Evolutionary conservation across 306 rosid genomes (phyloP), one percentile per base, ranked within the genome.

Genomic region (Sophora flavescens): DNA sequence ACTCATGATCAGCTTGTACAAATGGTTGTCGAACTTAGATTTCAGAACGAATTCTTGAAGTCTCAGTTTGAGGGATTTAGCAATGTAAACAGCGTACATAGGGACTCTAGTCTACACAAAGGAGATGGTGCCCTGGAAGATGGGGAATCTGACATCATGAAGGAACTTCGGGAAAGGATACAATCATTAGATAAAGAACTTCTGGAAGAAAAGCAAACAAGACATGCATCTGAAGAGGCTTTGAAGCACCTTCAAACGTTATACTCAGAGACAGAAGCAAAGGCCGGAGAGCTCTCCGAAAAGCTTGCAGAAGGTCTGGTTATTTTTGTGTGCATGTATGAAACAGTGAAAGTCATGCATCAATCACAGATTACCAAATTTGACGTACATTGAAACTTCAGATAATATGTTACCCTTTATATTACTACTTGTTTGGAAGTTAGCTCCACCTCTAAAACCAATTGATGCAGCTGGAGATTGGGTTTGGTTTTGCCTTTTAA

Each of bases 271-370:
- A 90, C 97, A 45, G 98, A 92, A 82, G 82, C 88, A 11, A 92
- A 85, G 84, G 88, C 90, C 36, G 87, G 80, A 47, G 91, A 96
- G 65, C 93, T 96, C 59, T 83, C 99, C 75, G 86, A 66, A 50
- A 93, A 92, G 89, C 98, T 96, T 22, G 65, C 83, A 32, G 89
- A 88, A 89, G 99, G 99, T 96, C 67, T 36, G 91, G 57, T 92
- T 73, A 65, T 75, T 41, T 62, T 70, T 56, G 17, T 53, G 72
- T 13, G 8, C 44, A 13, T 58, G n/a, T 15, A 54, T 78, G 57
- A 63, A 73, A 77, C 10, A 47, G 28, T 60, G 32, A 68, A 74
- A 74, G 17, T 57, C 45, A 22, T 39, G 6, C 74, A 38, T 68
- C 77, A 53, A 68, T 53, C 17, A 50, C 47, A 53, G 36, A 53